Evolutionary conservation across 352 stramenopile genomes (phyloP).

Genomic region (Globisporangium apiculatum): DNA sequence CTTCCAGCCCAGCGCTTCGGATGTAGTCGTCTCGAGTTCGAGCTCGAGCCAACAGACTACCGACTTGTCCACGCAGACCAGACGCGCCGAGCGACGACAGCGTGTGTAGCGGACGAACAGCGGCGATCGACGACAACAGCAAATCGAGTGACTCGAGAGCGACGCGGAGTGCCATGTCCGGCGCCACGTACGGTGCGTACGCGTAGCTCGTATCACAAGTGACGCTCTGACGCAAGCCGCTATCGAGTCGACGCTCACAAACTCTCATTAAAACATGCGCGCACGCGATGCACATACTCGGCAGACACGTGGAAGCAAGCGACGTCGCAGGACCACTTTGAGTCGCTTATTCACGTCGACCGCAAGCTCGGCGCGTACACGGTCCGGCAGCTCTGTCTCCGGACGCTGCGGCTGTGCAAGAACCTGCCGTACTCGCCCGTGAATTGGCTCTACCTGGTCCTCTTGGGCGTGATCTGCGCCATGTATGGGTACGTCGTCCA

Average conservation of each 20-base stretch:
- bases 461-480: constrained; percentile 48
- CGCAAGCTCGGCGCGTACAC: constrained; percentile 38
- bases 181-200: background rate
- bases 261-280: background rate
- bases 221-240: no score
- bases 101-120: no score
- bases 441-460: constrained; percentile 71
- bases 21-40: no score
- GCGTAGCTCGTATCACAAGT: background rate
- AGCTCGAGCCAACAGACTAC: no score
- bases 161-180: background rate
- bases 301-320: constrained; percentile 67
- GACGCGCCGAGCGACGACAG: no score
- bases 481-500: constrained; percentile 43
- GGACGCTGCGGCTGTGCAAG: constrained; percentile 56
- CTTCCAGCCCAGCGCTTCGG: no score
- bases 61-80: no score
- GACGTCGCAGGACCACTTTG: constrained; percentile 58
- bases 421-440: constrained; percentile 77
- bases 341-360: constrained; percentile 45
- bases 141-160: no score
- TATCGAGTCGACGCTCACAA: background rate
- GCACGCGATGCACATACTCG: background rate
- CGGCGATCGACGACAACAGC: no score
- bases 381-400: constrained; percentile 47